Percentiles rank a stretch among this genome's conserved stretches.
phyloP scores from a whole-genome alignment of 176 grass and related monocot genomes.

The Zizania latifolia region DNA sequence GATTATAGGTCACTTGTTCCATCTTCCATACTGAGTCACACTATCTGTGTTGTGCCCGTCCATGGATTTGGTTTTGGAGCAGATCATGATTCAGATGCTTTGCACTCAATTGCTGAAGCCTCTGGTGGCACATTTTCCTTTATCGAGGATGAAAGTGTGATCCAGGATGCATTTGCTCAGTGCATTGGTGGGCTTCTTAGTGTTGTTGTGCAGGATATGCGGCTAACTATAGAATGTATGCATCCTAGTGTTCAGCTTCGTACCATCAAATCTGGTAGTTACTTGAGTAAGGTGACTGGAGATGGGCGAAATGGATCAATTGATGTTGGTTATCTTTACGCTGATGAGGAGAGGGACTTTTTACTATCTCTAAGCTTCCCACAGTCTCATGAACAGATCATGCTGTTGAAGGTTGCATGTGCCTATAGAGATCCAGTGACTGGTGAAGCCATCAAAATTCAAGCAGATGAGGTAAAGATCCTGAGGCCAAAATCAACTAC shows the following conservation, averaged over 20 bases:
- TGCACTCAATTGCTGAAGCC: slow-evolving; percentile 80
- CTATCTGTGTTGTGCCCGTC: slow-evolving; percentile 41
- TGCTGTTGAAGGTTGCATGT: slow-evolving; percentile 55
- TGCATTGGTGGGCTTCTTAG: slow-evolving; percentile 96
- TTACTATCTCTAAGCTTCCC: slow-evolving; percentile 61
- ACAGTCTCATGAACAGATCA: slow-evolving; percentile 40
- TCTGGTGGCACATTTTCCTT: slow-evolving; percentile 98
- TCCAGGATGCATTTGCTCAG: slow-evolving; percentile 99
- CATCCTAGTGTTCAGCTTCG: slow-evolving; percentile 56
- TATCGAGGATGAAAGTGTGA: slow-evolving; percentile 78
- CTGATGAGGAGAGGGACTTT: slow-evolving; percentile 93
- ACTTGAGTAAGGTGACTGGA: slow-evolving; percentile 63
- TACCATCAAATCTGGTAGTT: slow-evolving; percentile 83
- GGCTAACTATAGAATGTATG: slow-evolving; percentile 52
- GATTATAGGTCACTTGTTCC: slow-evolving; percentile 74
- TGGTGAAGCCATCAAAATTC: slow-evolving; percentile 50
- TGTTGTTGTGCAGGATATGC: slow-evolving; percentile 80
- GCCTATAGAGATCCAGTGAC: slow-evolving; percentile 62
- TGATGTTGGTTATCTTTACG: slow-evolving; percentile 78
- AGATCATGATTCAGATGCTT: slow-evolving; percentile 74
- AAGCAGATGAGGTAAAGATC: slow-evolving; percentile 46
- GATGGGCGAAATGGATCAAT: slow-evolving; percentile 63
- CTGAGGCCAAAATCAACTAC: slow-evolving; percentile 37
- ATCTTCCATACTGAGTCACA: slow-evolving; percentile 46
- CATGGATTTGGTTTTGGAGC: slow-evolving; percentile 90